These are phyloP conservation scores for Trichocomaceae sp. DNA, from an alignment of 2,329 filamentous ascomycete genomes.

Conservation along the genomic window DNA sequence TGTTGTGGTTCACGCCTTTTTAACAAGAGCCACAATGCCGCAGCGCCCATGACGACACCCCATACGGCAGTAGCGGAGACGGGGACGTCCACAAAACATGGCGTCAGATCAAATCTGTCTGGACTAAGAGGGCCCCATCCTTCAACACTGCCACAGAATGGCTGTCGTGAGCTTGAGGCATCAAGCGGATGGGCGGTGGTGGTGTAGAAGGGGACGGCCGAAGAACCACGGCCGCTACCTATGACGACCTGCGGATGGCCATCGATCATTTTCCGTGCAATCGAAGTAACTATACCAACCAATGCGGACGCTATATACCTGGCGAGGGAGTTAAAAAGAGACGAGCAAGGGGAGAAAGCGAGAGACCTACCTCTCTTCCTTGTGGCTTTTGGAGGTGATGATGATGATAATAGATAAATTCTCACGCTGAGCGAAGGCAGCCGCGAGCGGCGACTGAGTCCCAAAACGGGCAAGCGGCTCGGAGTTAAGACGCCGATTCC, in stretches of 20 bases:
- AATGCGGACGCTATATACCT: neutral
- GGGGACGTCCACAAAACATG: conserved; percentile 93
- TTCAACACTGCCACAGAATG: conserved; percentile 80
- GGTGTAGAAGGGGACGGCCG: conserved; percentile 10
- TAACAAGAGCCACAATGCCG: conserved; percentile 73
- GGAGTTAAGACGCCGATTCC: conserved; percentile 6
- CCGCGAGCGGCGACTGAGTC: neutral
- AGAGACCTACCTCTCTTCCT: neutral
- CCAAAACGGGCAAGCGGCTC: neutral
- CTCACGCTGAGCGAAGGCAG: conserved; percentile 1
- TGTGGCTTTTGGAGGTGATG: neutral
- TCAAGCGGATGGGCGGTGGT: conserved; percentile 15
- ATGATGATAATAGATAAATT: neutral
- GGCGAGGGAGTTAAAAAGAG: neutral
- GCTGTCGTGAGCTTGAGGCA: conserved; percentile 44
- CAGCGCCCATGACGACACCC: conserved; percentile 69
- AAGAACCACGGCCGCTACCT: conserved; percentile 14
- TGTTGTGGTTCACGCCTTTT: conserved; percentile 60
- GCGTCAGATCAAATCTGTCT: conserved; percentile 86
- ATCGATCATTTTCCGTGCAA: conserved; percentile 21
- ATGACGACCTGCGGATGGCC: conserved; percentile 19
- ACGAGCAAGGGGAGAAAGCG: neutral
- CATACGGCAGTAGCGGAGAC: conserved; percentile 70
- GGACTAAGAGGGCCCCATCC: conserved; percentile 94
- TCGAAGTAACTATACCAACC: conserved; percentile 6